Conservation (phyloP, 2,329 filamentous ascomycete species). For the Arthrobotrys musiformis region DNA sequence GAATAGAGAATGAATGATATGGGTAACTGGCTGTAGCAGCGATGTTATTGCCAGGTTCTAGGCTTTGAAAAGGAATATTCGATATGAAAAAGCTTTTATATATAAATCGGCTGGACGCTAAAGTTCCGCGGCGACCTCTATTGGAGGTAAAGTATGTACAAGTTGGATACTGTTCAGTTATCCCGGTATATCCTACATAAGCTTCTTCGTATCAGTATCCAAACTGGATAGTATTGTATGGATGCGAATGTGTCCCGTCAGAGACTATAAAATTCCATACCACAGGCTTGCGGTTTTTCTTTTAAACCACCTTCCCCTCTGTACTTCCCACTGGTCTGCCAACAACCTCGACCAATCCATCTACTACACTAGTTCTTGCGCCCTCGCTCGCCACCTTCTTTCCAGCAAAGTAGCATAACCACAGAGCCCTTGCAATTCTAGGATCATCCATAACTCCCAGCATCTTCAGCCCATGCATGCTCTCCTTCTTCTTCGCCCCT, state of each 20-base stretch:
- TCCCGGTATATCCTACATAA: no score
- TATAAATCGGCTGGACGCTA: no score
- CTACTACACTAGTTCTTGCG: slow-evolving; percentile 81
- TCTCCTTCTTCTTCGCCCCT: slow-evolving; percentile 63
- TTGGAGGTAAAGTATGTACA: no score
- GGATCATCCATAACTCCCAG: slow-evolving; percentile 82
- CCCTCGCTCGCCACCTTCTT: slow-evolving; percentile 86
- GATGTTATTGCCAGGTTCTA: no score
- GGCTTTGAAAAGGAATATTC: no score
- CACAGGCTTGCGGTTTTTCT: no score
- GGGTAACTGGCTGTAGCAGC: no score
- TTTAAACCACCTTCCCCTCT: slow-evolving; percentile 76
- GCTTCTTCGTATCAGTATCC: no score
- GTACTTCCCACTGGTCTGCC: slow-evolving; percentile 88
- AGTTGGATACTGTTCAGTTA: no score
- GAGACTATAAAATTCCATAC: background rate
- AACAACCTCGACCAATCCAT: slow-evolving; percentile 88
- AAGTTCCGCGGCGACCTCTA: no score
- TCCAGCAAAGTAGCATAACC: slow-evolving; percentile 90
- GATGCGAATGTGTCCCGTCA: background rate
- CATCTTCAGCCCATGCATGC: slow-evolving; percentile 64
- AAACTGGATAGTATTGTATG: background rate
- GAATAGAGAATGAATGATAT: no score
- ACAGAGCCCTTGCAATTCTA: slow-evolving; percentile 80
- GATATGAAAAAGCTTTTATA: no score